Conservation (phyloP, 148 eudicot species). For the Rhododendron simsii region DNA sequence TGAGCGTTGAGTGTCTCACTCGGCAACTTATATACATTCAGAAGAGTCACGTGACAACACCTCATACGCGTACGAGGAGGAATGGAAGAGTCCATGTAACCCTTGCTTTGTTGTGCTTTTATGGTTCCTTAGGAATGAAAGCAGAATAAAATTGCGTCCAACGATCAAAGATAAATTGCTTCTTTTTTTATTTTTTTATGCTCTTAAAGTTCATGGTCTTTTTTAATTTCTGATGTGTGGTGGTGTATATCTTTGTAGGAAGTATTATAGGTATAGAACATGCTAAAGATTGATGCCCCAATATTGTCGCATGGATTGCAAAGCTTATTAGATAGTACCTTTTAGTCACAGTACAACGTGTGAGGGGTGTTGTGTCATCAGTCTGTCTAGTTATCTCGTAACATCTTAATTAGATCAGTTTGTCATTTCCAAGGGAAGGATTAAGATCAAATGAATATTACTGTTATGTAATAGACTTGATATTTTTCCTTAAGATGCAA, state of each 20-base stretch:
- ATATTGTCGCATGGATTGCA: not conserved
- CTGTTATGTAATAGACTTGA: not conserved
- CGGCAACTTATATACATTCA: not conserved
- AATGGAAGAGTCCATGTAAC: not conserved
- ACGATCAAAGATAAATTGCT: no score
- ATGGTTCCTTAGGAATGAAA: not conserved
- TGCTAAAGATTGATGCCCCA: not conserved
- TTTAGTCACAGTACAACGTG: not conserved
- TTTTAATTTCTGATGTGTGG: not conserved
- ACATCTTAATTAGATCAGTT: not conserved
- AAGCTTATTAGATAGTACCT: not conserved
- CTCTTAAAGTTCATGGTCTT: not conserved
- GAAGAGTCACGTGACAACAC: not conserved
- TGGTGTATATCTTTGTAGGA: not conserved
- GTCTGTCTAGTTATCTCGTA: not conserved
- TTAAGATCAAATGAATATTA: not conserved
- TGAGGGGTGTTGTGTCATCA: not conserved
- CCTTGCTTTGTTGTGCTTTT: not conserved
- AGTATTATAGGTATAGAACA: not conserved
- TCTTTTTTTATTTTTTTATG: not conserved
- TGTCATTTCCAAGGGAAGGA: not conserved
- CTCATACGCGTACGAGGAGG: not conserved
- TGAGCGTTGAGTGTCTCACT: not conserved
- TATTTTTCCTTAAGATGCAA: not conserved
- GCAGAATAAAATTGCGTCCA: not conserved